Evolutionary conservation across 2,329 filamentous ascomycete species (phyloP).

Genomic region (Neocucurbitaria cava): DNA sequence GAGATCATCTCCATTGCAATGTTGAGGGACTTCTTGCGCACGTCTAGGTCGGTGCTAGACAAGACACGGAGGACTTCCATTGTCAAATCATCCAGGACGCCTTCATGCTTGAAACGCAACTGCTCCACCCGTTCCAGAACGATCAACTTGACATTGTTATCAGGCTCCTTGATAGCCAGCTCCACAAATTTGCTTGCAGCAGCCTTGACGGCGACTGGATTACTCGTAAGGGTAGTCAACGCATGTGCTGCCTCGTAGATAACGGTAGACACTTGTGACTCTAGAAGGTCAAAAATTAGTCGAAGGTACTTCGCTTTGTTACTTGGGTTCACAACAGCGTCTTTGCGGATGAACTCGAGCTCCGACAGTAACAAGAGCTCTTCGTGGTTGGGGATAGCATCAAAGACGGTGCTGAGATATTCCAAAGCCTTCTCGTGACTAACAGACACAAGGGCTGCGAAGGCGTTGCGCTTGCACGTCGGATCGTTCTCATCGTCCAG

Average conservation of each 20-base stretch:
- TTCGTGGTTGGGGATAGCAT: slow-evolving; percentile 91
- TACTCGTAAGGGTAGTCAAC: slow-evolving; percentile 89
- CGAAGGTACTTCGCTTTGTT: slow-evolving; percentile 96
- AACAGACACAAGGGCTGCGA: slow-evolving; percentile 87
- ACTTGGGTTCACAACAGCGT: slow-evolving; percentile 90
- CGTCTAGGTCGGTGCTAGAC: slow-evolving; percentile 94
- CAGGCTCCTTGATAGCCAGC: slow-evolving; percentile 93
- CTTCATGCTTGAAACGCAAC: slow-evolving; percentile 84
- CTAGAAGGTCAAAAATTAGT: slow-evolving; percentile 94
- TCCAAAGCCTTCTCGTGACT: slow-evolving; percentile 91
- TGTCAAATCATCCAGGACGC: slow-evolving; percentile 87
- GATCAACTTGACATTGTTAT: slow-evolving; percentile 99
- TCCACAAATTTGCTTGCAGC: slow-evolving; percentile 97
- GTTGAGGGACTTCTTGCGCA: slow-evolving; percentile 86
- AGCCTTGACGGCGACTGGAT: slow-evolving; percentile 96
- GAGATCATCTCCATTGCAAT: slow-evolving; percentile 98
- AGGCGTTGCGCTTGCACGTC: slow-evolving; percentile 97
- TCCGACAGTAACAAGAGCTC: slow-evolving; percentile 93
- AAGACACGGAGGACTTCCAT: slow-evolving; percentile 98
- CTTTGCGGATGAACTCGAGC: slow-evolving; percentile 96
- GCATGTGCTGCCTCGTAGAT: slow-evolving; percentile 98
- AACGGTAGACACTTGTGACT: slow-evolving; percentile 91
- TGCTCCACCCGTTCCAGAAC: slow-evolving; percentile 94
- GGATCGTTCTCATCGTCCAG: slow-evolving; percentile 89
- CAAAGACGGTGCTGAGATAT: slow-evolving; percentile 88